Base-by-base conservation (phyloP, 768 basidiomycete species). In the Panaeolus papilionaceus region DNA sequence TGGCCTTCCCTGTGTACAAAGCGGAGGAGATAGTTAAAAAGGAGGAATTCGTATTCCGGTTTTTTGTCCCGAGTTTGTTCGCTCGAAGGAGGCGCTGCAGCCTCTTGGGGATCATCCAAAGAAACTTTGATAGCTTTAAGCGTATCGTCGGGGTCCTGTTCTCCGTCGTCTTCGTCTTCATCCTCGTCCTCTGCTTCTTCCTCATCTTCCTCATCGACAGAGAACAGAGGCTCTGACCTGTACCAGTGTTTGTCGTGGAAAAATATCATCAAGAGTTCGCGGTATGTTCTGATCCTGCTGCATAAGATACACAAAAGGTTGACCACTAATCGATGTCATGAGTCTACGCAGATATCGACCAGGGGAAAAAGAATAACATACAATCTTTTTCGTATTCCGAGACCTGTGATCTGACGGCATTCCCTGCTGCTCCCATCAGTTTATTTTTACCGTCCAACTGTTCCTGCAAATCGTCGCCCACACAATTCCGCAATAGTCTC, bases 231-330 rank as follows among this genome's bases (percentile, higher is more conserved):
- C 69, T 93, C 90, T 6, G 91, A 90, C 10, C 84, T 89, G 75
- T 90, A 91, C 90, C 93, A 94, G 71, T 93, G 89, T 74, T 93
- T 96, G 76, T 97, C 95, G 73, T 96, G 95, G 76, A 99, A 97
- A 82, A 98, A 98, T 70, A 99, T 97, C 87, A 98, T 93, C 44
- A 99, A 88, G 1, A 99, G 83, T 72, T 96, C 94, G 44, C 94
- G 89, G 75, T 92, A 89, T 38, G 93, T 92, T 66, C 94, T 86
- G 75, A 99, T 98, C 54, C 95, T 88, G 73, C 93, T 95, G 84
- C 96, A 97, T 39, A 98, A 79, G 68, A 93, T 93, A 79, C 95
- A 97, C 64, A 98, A 86, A 37, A 98, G 82, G 75, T 96, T 93
- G 69, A 98, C 95, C 78, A 99, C 90, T 98, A 73, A 49, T n/a